Base-by-base conservation (phyloP, 164 flowering plant species). In the Protea cynaroides region DNA sequence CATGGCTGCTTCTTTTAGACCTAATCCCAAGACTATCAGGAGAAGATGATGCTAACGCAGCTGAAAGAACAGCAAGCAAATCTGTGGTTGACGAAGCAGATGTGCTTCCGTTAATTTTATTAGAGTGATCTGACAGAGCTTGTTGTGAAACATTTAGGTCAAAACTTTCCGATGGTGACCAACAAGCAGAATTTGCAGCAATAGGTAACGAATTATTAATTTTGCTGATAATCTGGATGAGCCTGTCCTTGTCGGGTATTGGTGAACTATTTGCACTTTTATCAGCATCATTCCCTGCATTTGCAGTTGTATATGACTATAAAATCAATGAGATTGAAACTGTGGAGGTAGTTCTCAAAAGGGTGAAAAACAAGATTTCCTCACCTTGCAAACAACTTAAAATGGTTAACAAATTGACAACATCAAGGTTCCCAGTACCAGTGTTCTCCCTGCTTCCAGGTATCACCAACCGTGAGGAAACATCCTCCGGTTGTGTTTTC, bases 401-500 rank as follows among this genome's bases (percentile, higher is more conserved):
- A 58, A 77, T 74, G 17, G 86, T 49, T 59, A 87, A 66, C 65
- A 87, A 67, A 63, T 78, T 81, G 62, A 87, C 78, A 58, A 87
- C 67, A 67, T 87, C 86, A 59, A 83, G 23, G 47, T 82, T 81
- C 60, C 68, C 76, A 37, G 58, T 69, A 22, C 50, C 50, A 47
- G 57, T 43, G 22, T 71, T 79, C 21, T 79, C 80, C 15, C 50
- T 62, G 61, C 70, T 73, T 36, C 78, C 80, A 49, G 81, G 72
- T 40, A 72, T 56, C 18, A 74, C 22, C 40, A 69, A 40, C 55
- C 67, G 65, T 10, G 87, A 76, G 63, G 83, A 67, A 56, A 73
- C 72, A 53, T 86, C 96, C 25, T 84, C 91, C 4, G 85, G 82
- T 69, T 85, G 92, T 22, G 92, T 79, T 77, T 90, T 90, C 78